Conservation (phyloP, 306 rosid species). For the Fragaria vesca region DNA sequence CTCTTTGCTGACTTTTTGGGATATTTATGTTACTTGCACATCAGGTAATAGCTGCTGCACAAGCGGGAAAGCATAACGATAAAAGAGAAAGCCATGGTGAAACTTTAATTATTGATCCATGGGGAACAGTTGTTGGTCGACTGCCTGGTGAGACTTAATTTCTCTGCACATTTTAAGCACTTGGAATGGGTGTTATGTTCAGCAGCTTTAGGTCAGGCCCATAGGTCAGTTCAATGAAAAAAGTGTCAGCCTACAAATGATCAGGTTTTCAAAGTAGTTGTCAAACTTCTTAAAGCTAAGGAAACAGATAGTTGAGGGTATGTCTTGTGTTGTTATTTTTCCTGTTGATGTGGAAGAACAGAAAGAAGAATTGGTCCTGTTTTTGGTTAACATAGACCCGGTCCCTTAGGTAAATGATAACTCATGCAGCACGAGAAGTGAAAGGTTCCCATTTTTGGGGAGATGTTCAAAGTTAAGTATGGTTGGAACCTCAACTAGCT, state of each 20-base stretch:
- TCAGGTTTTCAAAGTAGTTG: background rate
- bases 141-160: constrained; percentile 61
- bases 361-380: background rate
- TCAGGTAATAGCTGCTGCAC: constrained; percentile 97
- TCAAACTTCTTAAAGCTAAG: background rate
- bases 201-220: background rate
- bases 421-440: background rate
- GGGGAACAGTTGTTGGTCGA: constrained; percentile 84
- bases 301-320: background rate
- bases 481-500: background rate
- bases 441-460: background rate
- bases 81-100: constrained; percentile 92
- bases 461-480: background rate
- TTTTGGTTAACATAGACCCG: background rate
- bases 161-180: background rate
- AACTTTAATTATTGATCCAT: constrained; percentile 84
- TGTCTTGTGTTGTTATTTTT: background rate
- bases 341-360: background rate
- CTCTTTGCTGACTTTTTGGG: constrained; percentile 15
- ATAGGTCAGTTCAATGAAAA: background rate
- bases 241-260: background rate
- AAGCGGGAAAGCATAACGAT: constrained; percentile 73
- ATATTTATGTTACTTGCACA: constrained; percentile 31
- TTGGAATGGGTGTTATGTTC: background rate
- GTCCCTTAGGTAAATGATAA: background rate